Evolutionary conservation across 192 early-diverging fungal genomes (phyloP).

Genomic region (Mortierella claussenii): DNA sequence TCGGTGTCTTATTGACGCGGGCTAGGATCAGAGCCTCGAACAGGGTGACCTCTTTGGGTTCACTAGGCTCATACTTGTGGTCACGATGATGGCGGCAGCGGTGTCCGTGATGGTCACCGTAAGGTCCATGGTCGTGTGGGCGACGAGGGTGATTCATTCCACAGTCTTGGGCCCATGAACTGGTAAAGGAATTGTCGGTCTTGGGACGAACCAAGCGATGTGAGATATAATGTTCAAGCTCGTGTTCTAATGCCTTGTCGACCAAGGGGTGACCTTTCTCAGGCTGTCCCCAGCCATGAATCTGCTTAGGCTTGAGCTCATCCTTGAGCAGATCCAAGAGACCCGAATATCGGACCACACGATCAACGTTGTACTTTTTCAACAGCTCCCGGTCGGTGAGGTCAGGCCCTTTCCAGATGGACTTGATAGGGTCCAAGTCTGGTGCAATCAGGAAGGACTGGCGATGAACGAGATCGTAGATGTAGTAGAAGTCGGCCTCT

Average conservation of each 20-base stretch:
- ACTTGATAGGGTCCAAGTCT: constrained; percentile 69
- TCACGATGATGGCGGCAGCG: constrained; percentile 21
- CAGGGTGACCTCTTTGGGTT: constrained; percentile 51
- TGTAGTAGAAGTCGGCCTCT: constrained; percentile 77
- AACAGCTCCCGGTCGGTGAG: constrained; percentile 64
- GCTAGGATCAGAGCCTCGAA: constrained; percentile 77
- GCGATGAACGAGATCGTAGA: constrained; percentile 72
- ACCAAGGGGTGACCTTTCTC: constrained; percentile 44
- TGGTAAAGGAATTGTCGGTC: background rate
- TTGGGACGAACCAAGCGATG: constrained; percentile 23
- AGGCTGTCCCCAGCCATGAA: constrained; percentile 58
- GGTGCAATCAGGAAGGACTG: constrained; percentile 76
- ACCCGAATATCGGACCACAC: constrained; percentile 66
- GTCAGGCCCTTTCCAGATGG: constrained; percentile 85
- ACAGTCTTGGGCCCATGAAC: too few species aligned
- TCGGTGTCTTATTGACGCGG: constrained; percentile 81
- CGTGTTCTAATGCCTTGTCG: constrained; percentile 34
- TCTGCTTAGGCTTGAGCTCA: constrained; percentile 47
- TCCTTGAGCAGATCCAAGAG: constrained; percentile 62
- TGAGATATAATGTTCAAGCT: constrained; percentile 33
- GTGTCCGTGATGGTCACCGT: constrained; percentile 45
- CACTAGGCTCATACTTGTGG: constrained; percentile 27
- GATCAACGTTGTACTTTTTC: constrained; percentile 74
- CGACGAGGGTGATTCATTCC: constrained; percentile 3
- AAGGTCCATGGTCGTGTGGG: constrained; percentile 35